Evolutionary conservation across 169 alveolate genomes (phyloP).

Genomic region (Plasmodium knowlesi): DNA sequence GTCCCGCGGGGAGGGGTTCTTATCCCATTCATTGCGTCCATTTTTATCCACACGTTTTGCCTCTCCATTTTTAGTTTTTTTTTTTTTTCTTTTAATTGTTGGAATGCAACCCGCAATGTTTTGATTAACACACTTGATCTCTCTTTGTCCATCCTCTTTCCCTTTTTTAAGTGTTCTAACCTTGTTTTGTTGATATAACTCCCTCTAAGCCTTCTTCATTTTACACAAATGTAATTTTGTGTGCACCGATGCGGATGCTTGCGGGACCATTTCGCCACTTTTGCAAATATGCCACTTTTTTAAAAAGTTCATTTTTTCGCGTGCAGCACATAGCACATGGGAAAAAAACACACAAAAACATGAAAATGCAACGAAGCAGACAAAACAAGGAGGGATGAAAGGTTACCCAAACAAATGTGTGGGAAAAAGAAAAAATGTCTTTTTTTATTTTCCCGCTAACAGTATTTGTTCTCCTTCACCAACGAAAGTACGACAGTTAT

Average conservation of each 20-base stretch:
- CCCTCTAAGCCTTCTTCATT: background rate
- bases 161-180: background rate
- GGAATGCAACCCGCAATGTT: background rate
- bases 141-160: background rate
- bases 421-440: background rate
- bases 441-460: background rate
- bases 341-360: background rate
- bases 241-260: background rate
- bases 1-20: background rate
- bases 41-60: background rate
- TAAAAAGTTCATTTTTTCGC: background rate
- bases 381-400: background rate
- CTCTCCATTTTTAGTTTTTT: background rate
- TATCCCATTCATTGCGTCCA: background rate
- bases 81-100: background rate
- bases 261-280: background rate
- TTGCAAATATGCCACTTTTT: background rate
- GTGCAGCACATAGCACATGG: background rate
- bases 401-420: background rate
- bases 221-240: background rate
- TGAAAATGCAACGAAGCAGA: background rate
- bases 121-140: background rate
- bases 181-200: background rate
- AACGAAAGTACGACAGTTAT: constrained; percentile 68
- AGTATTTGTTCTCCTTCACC: constrained; percentile 59